A percentile compares a stretch with the other conserved stretches of the same genome.
Conservation (phyloP, 2,329 filamentous ascomycete genomes). For the Colletotrichum cereale region DNA sequence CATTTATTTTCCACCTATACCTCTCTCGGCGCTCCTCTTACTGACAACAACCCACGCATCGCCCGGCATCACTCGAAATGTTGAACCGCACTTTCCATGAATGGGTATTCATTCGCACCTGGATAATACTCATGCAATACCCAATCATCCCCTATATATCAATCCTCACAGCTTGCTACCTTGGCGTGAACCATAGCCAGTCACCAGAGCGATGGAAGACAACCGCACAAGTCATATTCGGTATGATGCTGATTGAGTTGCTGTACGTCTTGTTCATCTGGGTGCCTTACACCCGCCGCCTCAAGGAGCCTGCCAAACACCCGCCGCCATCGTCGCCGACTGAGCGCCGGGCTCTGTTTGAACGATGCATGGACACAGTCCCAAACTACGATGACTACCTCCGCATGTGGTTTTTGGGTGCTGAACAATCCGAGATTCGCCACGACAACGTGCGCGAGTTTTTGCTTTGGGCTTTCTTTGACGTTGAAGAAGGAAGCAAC, state of each 20-base stretch:
- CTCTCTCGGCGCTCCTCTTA: background rate
- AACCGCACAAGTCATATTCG: slow-evolving; percentile 9
- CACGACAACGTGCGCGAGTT: slow-evolving; percentile 78
- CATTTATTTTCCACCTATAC: background rate
- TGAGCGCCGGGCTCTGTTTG: slow-evolving; percentile 68
- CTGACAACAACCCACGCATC: background rate
- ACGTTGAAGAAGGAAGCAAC: slow-evolving; percentile 1
- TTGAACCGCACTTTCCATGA: slow-evolving; percentile 37
- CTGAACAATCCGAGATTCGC: slow-evolving; percentile 67
- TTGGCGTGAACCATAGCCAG: slow-evolving; percentile 38
- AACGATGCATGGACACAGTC: slow-evolving; percentile 66
- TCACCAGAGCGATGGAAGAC: slow-evolving; percentile 46
- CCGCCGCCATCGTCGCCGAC: slow-evolving; percentile 57
- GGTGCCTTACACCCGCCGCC: slow-evolving; percentile 55
- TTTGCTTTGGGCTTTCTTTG: slow-evolving; percentile 69
- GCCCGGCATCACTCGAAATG: slow-evolving; percentile 15
- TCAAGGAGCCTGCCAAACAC: slow-evolving; percentile 55
- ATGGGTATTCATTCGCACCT: slow-evolving; percentile 56
- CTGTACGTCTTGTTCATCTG: slow-evolving; percentile 59
- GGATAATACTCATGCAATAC: slow-evolving; percentile 62
- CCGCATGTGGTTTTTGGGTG: slow-evolving; percentile 75
- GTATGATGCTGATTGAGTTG: slow-evolving; percentile 52
- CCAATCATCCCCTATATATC: slow-evolving; percentile 59
- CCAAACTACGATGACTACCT: slow-evolving; percentile 69
- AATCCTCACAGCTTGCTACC: slow-evolving; percentile 45